Base-by-base conservation (phyloP, 192 early-diverging fungal species). In the Diversispora epigaea region DNA sequence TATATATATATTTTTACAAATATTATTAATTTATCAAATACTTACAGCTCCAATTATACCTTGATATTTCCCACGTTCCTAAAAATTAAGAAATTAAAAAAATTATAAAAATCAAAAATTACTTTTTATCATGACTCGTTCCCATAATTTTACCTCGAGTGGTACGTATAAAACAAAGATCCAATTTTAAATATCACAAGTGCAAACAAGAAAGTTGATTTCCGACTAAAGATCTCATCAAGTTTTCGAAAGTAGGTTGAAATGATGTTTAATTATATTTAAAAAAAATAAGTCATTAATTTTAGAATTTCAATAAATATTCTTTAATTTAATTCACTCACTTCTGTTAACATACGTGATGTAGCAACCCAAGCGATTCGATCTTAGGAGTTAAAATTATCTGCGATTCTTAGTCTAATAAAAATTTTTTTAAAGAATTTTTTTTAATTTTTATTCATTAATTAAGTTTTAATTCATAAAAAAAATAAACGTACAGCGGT, bases 281-380 rank as follows among this genome's bases (percentile, higher is more conserved):
- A n/a, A 5, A 15, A 47, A 19, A 10, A 12, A 40, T 39, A 52
- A 1, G 10, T 44, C 4, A 19, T 5, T 17, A 68, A 50, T 12
- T 50, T 0, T 15, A 3, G 22, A 14, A 19, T 50, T 39, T 17
- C 11, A 15, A 7, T 17, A 17, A 56, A 15, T 9, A 39, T 32
- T 8, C 22, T 15, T 52, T n/a, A n/a, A 52, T 52, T 15, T 11
- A 52, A 52, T 52, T 15, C 17, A 15, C 11, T 52, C 17, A 52
- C 50, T 11, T 52, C 50, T 52, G 50, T 11, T 15, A 93, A 78
- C 47, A 92, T 75, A 68, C 89, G 93, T 40, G 87, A 82, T 14
- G 87, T 88, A 22, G 89, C 93, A 57, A 95, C 89, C 95, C 95
- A 96, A 4, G 90, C 82, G 61, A 91, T 86, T 68, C 87, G 79